phyloP scores from a whole-genome alignment of 2,329 filamentous ascomycete genomes.

The Penicillium sp. region DNA sequence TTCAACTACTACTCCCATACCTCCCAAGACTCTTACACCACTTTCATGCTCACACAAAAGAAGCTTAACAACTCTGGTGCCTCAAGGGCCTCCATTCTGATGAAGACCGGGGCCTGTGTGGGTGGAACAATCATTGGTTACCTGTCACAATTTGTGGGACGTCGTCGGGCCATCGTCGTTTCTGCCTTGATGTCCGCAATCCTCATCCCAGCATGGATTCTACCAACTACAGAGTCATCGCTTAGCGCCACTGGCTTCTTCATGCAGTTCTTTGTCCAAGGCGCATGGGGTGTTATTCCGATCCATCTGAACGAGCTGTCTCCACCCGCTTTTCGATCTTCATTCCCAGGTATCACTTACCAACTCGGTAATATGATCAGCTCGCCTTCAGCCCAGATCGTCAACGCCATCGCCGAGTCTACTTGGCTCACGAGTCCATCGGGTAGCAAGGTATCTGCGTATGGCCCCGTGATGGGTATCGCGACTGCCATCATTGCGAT shows the following conservation, averaged over 20 bases:
- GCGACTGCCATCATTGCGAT: constrained; percentile 74
- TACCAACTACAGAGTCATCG: constrained; percentile 44
- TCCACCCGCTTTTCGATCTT: constrained; percentile 71
- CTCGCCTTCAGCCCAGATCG: constrained; percentile 72
- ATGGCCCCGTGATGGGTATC: constrained; percentile 74
- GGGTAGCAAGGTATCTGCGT: constrained; percentile 66
- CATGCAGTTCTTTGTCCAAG: constrained; percentile 68
- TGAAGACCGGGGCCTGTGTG: constrained; percentile 76
- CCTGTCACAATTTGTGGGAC: constrained; percentile 72
- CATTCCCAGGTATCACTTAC: constrained; percentile 68
- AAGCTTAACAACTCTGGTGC: constrained; percentile 65
- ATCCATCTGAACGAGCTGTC: constrained; percentile 78
- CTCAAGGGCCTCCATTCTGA: constrained; percentile 75
- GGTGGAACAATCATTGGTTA: constrained; percentile 61
- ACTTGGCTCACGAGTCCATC: constrained; percentile 56
- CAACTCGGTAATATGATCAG: constrained; percentile 69
- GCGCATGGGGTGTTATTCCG: constrained; percentile 69
- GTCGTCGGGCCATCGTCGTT: constrained; percentile 58
- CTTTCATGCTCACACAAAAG: constrained; percentile 75
- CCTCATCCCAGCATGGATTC: constrained; percentile 74
- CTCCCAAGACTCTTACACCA: constrained; percentile 79
- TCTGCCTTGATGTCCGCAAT: constrained; percentile 65
- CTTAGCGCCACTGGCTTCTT: constrained; percentile 40
- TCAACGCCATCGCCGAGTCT: constrained; percentile 71
- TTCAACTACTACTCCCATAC: constrained; percentile 77